These are phyloP conservation scores for Podaxis sp. DNA, from an alignment of 768 basidiomycete genomes.

Conservation along the genomic window DNA sequence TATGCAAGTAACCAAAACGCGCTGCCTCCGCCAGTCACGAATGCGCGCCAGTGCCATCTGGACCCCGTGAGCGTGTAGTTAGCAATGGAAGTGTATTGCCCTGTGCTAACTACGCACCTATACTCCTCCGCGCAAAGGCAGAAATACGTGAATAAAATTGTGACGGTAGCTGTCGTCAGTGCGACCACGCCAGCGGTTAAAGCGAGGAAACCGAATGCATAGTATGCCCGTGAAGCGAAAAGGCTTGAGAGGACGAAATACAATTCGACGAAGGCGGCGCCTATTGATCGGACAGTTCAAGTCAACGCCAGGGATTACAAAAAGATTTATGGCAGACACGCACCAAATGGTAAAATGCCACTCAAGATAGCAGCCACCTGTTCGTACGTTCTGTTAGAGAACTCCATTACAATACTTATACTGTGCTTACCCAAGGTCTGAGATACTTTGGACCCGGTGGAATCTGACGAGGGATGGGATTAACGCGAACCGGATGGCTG, in stretches of 20 bases:
- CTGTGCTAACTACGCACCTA: slow-evolving; percentile 40
- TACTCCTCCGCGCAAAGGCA: slow-evolving; percentile 93
- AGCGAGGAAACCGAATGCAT: slow-evolving; percentile 94
- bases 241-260: slow-evolving; percentile 90
- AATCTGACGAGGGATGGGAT: slow-evolving; percentile 94
- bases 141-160: slow-evolving; percentile 89
- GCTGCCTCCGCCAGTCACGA: slow-evolving; percentile 88
- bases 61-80: not conserved
- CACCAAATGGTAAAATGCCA: slow-evolving; percentile 89
- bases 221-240: slow-evolving; percentile 90
- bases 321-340: slow-evolving; percentile 11
- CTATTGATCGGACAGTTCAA: slow-evolving; percentile 28
- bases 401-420: not conserved
- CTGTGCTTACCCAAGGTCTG: slow-evolving; percentile 58
- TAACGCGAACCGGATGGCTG: slow-evolving; percentile 82
- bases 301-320: not conserved
- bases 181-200: slow-evolving; percentile 79
- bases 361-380: slow-evolving; percentile 75
- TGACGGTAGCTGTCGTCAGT: slow-evolving; percentile 86
- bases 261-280: slow-evolving; percentile 92
- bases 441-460: slow-evolving; percentile 86
- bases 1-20: slow-evolving; percentile 90
- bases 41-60: slow-evolving; percentile 97
- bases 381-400: slow-evolving; percentile 3
- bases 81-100: not conserved